Evolutionary conservation across 1,139 yeast species (phyloP).

Genomic region (Suhomyces wounanorum): DNA sequence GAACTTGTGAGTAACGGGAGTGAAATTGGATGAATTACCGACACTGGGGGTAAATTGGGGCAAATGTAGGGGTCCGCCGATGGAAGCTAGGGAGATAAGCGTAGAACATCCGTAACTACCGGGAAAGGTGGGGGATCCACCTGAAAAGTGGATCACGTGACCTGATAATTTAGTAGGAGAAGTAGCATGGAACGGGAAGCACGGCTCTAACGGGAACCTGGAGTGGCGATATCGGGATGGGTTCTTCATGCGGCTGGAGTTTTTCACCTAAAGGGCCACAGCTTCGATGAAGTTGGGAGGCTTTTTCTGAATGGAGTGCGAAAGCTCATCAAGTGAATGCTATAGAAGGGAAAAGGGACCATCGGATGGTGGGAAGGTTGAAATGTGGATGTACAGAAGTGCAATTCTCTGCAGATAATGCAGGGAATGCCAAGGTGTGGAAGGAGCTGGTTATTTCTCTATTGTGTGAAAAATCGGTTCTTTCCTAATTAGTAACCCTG

Average conservation of each 20-base stretch:
- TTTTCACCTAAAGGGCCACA: too few relatives aligned
- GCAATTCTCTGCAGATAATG: neutral
- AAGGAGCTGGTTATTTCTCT: too few relatives aligned
- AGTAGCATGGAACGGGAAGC: neutral
- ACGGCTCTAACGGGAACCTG: neutral
- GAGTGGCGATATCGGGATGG: neutral
- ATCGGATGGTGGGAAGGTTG: too few relatives aligned
- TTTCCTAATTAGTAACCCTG: neutral
- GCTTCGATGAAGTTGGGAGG: too few relatives aligned
- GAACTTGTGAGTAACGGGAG: neutral
- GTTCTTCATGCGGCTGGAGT: neutral
- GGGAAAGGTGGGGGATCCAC: neutral
- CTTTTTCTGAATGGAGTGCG: too few relatives aligned
- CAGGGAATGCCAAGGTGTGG: neutral
- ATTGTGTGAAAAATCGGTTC: neutral
- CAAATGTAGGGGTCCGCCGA: neutral
- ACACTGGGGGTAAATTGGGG: neutral
- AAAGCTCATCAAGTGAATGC: too few relatives aligned
- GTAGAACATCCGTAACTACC: neutral
- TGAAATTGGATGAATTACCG: neutral
- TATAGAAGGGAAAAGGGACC: too few relatives aligned
- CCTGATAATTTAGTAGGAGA: neutral
- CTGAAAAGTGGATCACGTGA: neutral
- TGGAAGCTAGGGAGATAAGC: neutral
- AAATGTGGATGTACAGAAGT: too few relatives aligned